Percentiles rank a stretch among this genome's conserved stretches.
phyloP scores from a whole-genome alignment of 495 filamentous ascomycete genomes.

The Xylona heveae region DNA sequence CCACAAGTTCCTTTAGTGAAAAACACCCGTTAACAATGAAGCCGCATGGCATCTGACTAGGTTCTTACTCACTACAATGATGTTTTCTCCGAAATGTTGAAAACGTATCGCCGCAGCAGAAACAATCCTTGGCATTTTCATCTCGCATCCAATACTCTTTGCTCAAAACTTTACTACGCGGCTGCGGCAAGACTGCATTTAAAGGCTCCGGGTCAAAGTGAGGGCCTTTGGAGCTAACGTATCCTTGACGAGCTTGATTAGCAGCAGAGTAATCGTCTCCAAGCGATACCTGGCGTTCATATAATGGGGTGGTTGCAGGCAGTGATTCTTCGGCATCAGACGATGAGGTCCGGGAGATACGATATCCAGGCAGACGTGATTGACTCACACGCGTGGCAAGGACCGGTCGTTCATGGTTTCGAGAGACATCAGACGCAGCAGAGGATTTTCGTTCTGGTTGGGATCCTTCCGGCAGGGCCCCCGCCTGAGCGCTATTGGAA shows the following conservation, averaged over 20 bases:
- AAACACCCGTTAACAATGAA: not conserved
- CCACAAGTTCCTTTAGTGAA: slow-evolving; percentile 35
- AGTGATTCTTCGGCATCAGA: slow-evolving; percentile 18
- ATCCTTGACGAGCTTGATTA: slow-evolving; percentile 1
- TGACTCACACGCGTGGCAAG: no score
- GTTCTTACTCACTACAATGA: slow-evolving; percentile 51
- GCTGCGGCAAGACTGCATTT: slow-evolving; percentile 38
- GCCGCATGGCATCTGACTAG: not conserved
- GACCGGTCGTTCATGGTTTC: no score
- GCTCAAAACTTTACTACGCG: slow-evolving; percentile 66
- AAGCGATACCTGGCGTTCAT: not conserved
- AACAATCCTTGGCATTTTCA: slow-evolving; percentile 95
- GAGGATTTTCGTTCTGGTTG: no score
- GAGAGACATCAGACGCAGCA: no score
- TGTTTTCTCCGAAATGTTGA: slow-evolving; percentile 90
- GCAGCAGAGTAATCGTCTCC: not conserved
- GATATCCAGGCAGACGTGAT: slow-evolving; percentile 23
- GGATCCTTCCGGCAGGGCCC: no score
- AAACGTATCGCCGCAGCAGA: slow-evolving; percentile 73
- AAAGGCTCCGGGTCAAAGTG: slow-evolving; percentile 36
- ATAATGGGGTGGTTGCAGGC: slow-evolving; percentile 1
- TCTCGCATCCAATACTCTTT: slow-evolving; percentile 99
- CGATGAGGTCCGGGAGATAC: slow-evolving; percentile 39
- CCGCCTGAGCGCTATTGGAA: no score
- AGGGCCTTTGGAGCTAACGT: slow-evolving; percentile 10